Percentiles rank a stretch among this genome's conserved stretches.
phyloP scores from a whole-genome alignment of 2,329 filamentous ascomycete genomes.

The Boeremia exigua region DNA sequence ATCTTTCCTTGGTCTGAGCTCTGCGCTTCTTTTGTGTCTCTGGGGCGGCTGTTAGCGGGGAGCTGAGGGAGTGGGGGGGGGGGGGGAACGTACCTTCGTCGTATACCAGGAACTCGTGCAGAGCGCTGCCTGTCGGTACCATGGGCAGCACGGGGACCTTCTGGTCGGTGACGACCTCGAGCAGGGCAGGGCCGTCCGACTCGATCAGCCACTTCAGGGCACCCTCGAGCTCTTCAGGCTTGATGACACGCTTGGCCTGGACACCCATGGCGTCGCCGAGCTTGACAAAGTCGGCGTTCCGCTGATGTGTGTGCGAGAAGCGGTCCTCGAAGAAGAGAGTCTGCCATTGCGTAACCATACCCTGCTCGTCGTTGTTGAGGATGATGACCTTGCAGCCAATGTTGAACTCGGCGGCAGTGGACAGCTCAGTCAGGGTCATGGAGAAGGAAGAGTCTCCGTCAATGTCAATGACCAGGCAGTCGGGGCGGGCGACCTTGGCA shows the following conservation, averaged over 20 bases:
- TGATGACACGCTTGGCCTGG: constrained; percentile 72
- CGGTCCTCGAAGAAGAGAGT: constrained; percentile 96
- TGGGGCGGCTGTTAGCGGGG: constrained; percentile 19
- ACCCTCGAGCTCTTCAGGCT: constrained; percentile 78
- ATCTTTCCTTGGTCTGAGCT: constrained; percentile 38
- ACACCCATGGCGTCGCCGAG: constrained; percentile 90
- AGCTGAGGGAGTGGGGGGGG: no score
- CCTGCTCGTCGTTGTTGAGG: constrained; percentile 96
- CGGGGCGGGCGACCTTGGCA: constrained; percentile 83
- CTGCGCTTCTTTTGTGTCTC: constrained; percentile 35
- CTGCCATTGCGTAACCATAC: constrained; percentile 99
- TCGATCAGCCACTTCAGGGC: constrained; percentile 84
- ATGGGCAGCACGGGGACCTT: constrained; percentile 96
- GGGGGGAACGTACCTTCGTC: constrained; percentile 69
- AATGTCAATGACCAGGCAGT: constrained; percentile 90
- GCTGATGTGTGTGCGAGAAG: constrained; percentile 90
- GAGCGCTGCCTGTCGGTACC: constrained; percentile 84
- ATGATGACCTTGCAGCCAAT: constrained; percentile 95
- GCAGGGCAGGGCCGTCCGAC: constrained; percentile 85
- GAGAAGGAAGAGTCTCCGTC: constrained; percentile 99
- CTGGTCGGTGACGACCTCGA: constrained; percentile 89
- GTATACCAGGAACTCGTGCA: constrained; percentile 93
- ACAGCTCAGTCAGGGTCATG: constrained; percentile 97
- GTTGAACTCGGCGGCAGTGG: constrained; percentile 92
- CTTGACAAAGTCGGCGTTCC: constrained; percentile 96